Base-by-base conservation (phyloP, 345 rosid genomes). In the Gossypium longicalyx region DNA sequence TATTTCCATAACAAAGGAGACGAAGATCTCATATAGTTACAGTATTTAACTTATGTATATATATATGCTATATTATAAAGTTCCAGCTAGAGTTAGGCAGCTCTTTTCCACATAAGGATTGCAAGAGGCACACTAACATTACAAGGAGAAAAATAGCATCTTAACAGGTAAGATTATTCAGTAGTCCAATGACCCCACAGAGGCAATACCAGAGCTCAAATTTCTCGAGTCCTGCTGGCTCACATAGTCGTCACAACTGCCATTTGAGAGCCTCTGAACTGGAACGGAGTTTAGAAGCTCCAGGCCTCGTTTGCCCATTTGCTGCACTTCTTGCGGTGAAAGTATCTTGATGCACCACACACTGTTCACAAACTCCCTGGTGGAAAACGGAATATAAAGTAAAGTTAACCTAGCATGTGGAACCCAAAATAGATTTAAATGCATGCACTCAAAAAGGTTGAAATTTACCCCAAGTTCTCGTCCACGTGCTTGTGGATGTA, bases 281-380 rank as follows among this genome's bases (percentile, higher is more conserved):
- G 97, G 97, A 27, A 86, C 90, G 3, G 93, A 87, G 43, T 85
- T 87, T 67, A 89, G 88, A 77, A 93, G 97, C 84, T 89, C 91
- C 23, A 87, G 80, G 72, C 97, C 98, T 38, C 82, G 87, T 79
- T 89, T 96, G 13, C 98, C 99, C 99, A 93, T 96, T 81, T 89
- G 92, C 75, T 91, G 93, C 81, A 96, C 88, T 81, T 96, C 99
- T 68, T 91, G 93, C 2, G 95, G 93, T 54, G 99, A 96, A 11
- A 96, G 87, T 81, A 96, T 93, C 81, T 91, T 96, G 69, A 96
- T 96, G 76, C 90, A 96, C 97, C 97, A 90, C 74, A 96, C 98
- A 7, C 90, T 91, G 83, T 89, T 96, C 60, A 93, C 98, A 72
- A 96, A 96, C 81, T 90, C 99, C 94, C 99, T 96, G 93, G 52